Percentiles rank a stretch among this genome's conserved stretches.
Evolutionary conservation across 2,329 filamentous ascomycete genomes (phyloP).

Genomic region (Capronia epimyces): DNA sequence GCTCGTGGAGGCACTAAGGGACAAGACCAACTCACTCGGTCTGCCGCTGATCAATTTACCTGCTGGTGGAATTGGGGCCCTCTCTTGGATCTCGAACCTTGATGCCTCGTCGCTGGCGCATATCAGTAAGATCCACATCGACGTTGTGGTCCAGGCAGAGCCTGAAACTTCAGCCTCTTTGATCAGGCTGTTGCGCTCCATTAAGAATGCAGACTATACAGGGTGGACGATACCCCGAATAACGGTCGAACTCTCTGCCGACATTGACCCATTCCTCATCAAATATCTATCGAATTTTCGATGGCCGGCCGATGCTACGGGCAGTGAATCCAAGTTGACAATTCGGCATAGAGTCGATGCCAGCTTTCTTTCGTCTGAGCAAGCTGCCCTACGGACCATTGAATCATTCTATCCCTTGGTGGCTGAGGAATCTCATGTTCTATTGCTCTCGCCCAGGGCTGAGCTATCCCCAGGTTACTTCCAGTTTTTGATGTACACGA

Average conservation of each 20-base stretch:
- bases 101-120: slow-evolving; percentile 44
- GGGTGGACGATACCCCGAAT: slow-evolving; percentile 65
- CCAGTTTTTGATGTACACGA: slow-evolving; percentile 74
- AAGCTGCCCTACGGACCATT: slow-evolving; percentile 68
- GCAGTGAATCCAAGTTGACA: slow-evolving; percentile 52
- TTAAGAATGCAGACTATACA: slow-evolving; percentile 69
- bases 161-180: slow-evolving; percentile 26
- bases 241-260: slow-evolving; percentile 73
- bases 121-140: slow-evolving; percentile 73
- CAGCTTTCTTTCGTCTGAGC: slow-evolving; percentile 57
- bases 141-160: slow-evolving; percentile 73
- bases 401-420: slow-evolving; percentile 81
- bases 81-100: slow-evolving; percentile 67
- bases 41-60: slow-evolving; percentile 73
- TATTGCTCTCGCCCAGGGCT: slow-evolving; percentile 76
- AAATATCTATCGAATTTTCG: slow-evolving; percentile 58
- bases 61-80: slow-evolving; percentile 53
- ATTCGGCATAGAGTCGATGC: slow-evolving; percentile 68
- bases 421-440: slow-evolving; percentile 62
- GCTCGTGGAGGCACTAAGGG: slow-evolving; percentile 58
- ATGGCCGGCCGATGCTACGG: slow-evolving; percentile 57
- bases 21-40: slow-evolving; percentile 48
- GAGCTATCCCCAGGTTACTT: slow-evolving; percentile 78
- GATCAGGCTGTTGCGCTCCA: slow-evolving; percentile 64
- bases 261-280: slow-evolving; percentile 61